A percentile compares a stretch with the other conserved stretches of the same genome.
Conservation (phyloP, 139 green algal genomes). For the Edaphochlamys debaryana region DNA sequence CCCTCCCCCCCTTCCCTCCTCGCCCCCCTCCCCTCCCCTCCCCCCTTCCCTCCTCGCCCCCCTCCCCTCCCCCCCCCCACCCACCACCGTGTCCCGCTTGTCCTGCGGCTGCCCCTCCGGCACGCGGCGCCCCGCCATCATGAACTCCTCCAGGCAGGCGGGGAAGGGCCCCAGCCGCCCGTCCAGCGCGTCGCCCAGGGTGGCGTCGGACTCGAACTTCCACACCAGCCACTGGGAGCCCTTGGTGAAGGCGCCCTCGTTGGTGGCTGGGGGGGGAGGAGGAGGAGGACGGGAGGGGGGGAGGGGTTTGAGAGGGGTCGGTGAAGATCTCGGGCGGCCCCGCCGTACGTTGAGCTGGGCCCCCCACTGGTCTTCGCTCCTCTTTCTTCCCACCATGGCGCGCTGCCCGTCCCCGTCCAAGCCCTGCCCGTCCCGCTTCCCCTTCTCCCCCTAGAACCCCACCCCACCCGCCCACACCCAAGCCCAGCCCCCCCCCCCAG, state of each 20-base stretch:
- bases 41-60: background rate
- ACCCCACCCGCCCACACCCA: background rate
- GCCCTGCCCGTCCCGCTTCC: too few species aligned
- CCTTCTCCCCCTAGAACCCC: background rate
- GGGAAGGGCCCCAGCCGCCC: conserved; percentile 80
- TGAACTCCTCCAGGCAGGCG: conserved; percentile 68
- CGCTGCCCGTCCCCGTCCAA: too few species aligned
- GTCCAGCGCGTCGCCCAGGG: conserved; percentile 81
- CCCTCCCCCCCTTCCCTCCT: background rate
- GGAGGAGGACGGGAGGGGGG: background rate
- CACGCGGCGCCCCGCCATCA: conserved; percentile 42
- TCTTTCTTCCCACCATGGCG: too few species aligned
- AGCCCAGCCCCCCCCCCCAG: too few species aligned
- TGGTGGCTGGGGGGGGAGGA: conserved; percentile 38
- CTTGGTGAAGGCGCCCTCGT: conserved; percentile 69
- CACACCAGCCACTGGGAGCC: conserved; percentile 92
- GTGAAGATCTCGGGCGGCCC: conserved; percentile 47
- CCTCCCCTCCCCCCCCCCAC: background rate
- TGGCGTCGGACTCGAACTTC: conserved; percentile 92
- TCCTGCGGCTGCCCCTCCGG: conserved; percentile 18
- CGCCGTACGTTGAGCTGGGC: too few species aligned
- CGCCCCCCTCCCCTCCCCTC: background rate
- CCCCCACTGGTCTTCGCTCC: too few species aligned
- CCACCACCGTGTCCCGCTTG: conserved; percentile 36
- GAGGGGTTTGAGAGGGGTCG: too few species aligned